These are phyloP conservation scores for Usnea hakonensis DNA, from an alignment of 495 filamentous ascomycete genomes.

Conservation along the genomic window DNA sequence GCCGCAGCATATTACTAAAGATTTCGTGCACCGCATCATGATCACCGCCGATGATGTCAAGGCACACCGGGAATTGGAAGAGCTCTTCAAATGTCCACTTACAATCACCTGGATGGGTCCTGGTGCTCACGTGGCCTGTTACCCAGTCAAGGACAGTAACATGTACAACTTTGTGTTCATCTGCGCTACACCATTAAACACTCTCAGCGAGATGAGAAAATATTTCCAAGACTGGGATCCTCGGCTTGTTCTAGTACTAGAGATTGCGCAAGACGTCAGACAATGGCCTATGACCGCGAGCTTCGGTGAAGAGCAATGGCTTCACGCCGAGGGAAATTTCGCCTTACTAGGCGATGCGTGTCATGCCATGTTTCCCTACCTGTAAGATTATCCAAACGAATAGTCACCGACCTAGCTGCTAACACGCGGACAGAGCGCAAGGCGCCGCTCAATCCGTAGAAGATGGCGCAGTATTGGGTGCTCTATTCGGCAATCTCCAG, in stretches of 20 bases:
- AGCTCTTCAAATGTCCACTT: constrained; percentile 21
- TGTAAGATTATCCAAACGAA: constrained; percentile 17
- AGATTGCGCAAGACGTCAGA: constrained; percentile 39
- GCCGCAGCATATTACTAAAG: not conserved
- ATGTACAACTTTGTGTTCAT: constrained; percentile 55
- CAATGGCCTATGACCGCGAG: constrained; percentile 38
- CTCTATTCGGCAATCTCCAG: not conserved
- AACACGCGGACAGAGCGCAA: not conserved
- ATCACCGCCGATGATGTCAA: constrained; percentile 38
- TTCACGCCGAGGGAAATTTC: constrained; percentile 40
- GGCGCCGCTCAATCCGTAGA: not conserved
- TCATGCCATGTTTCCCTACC: constrained; percentile 56
- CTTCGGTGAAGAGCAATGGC: constrained; percentile 36
- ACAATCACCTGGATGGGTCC: constrained; percentile 37
- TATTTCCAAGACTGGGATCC: constrained; percentile 49
- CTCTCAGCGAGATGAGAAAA: constrained; percentile 54
- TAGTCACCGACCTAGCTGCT: not conserved
- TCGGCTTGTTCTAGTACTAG: constrained; percentile 40
- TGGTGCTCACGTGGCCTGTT: constrained; percentile 45
- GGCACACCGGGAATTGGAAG: constrained; percentile 35
- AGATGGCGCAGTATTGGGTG: not conserved
- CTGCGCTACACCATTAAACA: constrained; percentile 50
- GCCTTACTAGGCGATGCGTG: constrained; percentile 59
- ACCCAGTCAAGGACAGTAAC: constrained; percentile 40
- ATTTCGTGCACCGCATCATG: not conserved